Percentiles rank a stretch among this genome's conserved stretches.
phyloP scores from a whole-genome alignment of 2,329 filamentous ascomycete species.

The Didymella glomerata region DNA sequence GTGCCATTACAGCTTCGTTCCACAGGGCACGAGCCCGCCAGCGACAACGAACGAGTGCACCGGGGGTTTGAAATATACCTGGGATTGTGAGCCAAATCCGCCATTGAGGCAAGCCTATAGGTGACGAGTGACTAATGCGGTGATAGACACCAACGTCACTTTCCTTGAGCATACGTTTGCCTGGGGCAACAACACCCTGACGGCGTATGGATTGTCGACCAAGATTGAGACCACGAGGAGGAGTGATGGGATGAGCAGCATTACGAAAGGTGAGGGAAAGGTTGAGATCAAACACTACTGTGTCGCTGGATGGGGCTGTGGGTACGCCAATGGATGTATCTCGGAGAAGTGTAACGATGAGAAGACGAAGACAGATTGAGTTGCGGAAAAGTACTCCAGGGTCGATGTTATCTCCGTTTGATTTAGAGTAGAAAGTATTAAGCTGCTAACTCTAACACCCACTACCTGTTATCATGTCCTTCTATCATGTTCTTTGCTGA shows the following conservation, averaged over 20 bases:
- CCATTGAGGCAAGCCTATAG: not conserved
- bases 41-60: conserved; percentile 19
- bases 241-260: not conserved
- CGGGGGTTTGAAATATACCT: conserved; percentile 17
- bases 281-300: conserved; percentile 1
- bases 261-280: not conserved
- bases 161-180: not conserved
- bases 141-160: not conserved
- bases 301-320: not conserved
- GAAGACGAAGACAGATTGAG: too few relatives aligned
- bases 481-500: too few relatives aligned
- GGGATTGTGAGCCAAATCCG: conserved; percentile 18
- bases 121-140: not conserved
- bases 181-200: not conserved
- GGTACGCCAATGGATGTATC: not conserved
- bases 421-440: too few relatives aligned
- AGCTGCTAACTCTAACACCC: too few relatives aligned
- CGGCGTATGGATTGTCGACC: not conserved
- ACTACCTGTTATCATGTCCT: too few relatives aligned
- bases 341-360: not conserved
- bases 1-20: conserved; percentile 29
- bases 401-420: too few relatives aligned
- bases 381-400: too few relatives aligned
- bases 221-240: not conserved
- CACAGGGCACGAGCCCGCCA: conserved; percentile 20